Percentiles rank a stretch among this genome's conserved stretches.
These are phyloP conservation scores for Yamadazyma sp. DNA, from an alignment of 1,139 yeast species.

Conservation along the genomic window DNA sequence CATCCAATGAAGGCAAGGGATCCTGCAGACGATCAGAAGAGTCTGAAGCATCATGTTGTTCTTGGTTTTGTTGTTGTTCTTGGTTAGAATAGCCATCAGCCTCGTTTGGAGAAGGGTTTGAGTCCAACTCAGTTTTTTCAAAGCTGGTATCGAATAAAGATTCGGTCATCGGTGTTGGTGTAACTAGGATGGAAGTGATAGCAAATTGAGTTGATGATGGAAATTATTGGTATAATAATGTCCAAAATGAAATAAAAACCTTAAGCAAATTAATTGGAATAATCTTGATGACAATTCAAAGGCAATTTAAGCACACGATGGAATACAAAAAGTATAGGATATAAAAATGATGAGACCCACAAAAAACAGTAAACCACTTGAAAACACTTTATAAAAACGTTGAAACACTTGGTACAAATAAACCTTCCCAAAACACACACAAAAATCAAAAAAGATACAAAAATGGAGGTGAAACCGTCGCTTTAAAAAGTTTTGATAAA, in stretches of 20 bases:
- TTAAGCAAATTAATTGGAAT: not conserved
- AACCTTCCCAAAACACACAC: conserved; percentile 2
- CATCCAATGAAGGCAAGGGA: conserved; percentile 4
- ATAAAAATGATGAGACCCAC: conserved; percentile 3
- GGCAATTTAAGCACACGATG: conserved; percentile 1
- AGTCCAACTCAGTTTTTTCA: conserved; percentile 18
- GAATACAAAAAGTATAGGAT: conserved; percentile 1
- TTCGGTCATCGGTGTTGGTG: conserved; percentile 35
- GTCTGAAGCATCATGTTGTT: conserved; percentile 1
- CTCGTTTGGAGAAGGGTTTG: conserved; percentile 21
- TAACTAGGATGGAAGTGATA: not conserved
- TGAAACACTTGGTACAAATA: not conserved
- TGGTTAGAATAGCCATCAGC: conserved; percentile 3
- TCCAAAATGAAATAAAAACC: not conserved
- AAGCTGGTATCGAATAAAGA: conserved; percentile 32
- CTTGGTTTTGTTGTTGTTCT: not conserved
- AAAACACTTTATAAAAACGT: not conserved
- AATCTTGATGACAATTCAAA: not conserved
- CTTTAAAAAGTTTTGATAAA: not conserved
- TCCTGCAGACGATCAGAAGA: not conserved
- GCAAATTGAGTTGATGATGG: not conserved
- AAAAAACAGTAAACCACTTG: conserved; percentile 2
- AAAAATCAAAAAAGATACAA: conserved; percentile 4
- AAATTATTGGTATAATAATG: not conserved
- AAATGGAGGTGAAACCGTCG: not conserved